Evolutionary conservation across 345 rosid species (phyloP).

Genomic region (Brassica rapa): DNA sequence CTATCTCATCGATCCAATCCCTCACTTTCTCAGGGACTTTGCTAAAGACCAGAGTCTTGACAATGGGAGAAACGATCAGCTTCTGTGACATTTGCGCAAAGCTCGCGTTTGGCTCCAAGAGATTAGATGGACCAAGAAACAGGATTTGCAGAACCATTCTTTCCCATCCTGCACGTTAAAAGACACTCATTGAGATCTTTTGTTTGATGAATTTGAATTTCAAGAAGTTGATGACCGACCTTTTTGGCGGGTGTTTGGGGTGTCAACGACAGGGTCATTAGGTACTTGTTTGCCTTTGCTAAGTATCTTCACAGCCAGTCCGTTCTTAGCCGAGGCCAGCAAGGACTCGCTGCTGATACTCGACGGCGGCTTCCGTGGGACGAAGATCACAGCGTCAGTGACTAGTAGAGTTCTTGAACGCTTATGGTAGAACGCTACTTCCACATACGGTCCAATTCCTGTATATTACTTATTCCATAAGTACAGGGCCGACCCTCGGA

Average conservation of each 20-base stretch:
- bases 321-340: slow-evolving; percentile 88
- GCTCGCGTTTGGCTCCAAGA: slow-evolving; percentile 91
- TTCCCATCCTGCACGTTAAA: slow-evolving; percentile 81
- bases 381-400: slow-evolving; percentile 90
- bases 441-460: slow-evolving; percentile 95
- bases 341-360: slow-evolving; percentile 78
- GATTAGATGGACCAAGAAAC: slow-evolving; percentile 93
- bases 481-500: background rate
- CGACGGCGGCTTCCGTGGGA: slow-evolving; percentile 73
- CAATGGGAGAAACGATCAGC: slow-evolving; percentile 93
- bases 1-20: slow-evolving; percentile 89
- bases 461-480: slow-evolving; percentile 26
- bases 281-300: slow-evolving; percentile 88
- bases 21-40: slow-evolving; percentile 97
- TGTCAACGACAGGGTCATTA: slow-evolving; percentile 81
- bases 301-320: slow-evolving; percentile 87
- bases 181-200: background rate
- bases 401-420: slow-evolving; percentile 78
- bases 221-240: slow-evolving; percentile 45
- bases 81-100: slow-evolving; percentile 92
- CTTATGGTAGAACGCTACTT: slow-evolving; percentile 92
- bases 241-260: slow-evolving; percentile 65
- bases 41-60: slow-evolving; percentile 90
- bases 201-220: slow-evolving; percentile 13
- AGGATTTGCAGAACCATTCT: slow-evolving; percentile 95